A percentile compares a stretch with the other conserved stretches of the same genome.
These are phyloP conservation scores for Neofusicoccum sp. DNA, from an alignment of 2,329 filamentous ascomycete genomes.

Conservation along the genomic window DNA sequence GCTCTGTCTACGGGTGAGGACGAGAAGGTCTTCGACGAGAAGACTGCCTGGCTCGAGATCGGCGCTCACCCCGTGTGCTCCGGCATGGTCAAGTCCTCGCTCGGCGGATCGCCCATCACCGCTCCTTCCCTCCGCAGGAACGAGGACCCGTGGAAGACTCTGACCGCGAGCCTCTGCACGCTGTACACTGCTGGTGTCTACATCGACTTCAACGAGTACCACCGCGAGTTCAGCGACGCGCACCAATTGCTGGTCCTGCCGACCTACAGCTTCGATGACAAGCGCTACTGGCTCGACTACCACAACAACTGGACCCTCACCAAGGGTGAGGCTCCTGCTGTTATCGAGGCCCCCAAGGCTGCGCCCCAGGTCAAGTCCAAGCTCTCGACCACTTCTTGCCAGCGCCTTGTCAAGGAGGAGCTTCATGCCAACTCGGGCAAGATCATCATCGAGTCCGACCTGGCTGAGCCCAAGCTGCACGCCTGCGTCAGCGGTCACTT, in stretches of 20 bases:
- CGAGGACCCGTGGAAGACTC: slow-evolving; percentile 63
- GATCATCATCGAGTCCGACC: slow-evolving; percentile 64
- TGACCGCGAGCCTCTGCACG: slow-evolving; percentile 56
- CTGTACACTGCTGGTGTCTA: slow-evolving; percentile 62
- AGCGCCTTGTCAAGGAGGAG: slow-evolving; percentile 62
- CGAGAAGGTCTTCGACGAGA: slow-evolving; percentile 60
- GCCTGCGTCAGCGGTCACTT: slow-evolving; percentile 63
- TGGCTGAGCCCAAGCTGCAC: slow-evolving; percentile 62
- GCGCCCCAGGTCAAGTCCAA: slow-evolving; percentile 50
- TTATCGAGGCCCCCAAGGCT: slow-evolving; percentile 36
- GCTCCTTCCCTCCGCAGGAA: slow-evolving; percentile 62
- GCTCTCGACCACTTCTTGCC: slow-evolving; percentile 64
- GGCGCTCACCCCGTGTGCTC: slow-evolving; percentile 71
- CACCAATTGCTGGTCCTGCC: slow-evolving; percentile 64
- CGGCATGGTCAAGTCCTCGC: slow-evolving; percentile 65
- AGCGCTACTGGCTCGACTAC: slow-evolving; percentile 72
- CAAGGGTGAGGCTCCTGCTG: slow-evolving; percentile 59
- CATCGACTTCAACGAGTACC: slow-evolving; percentile 70
- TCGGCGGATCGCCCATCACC: slow-evolving; percentile 54
- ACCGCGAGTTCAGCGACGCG: slow-evolving; percentile 58
- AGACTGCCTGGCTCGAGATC: slow-evolving; percentile 70
- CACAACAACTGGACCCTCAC: slow-evolving; percentile 69
- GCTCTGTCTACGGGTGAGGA: slow-evolving; percentile 60
- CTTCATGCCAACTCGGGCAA: slow-evolving; percentile 59
- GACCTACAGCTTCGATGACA: slow-evolving; percentile 66